Conservation (phyloP, 257 asterid genomes). For the Solanum dulcamara region DNA sequence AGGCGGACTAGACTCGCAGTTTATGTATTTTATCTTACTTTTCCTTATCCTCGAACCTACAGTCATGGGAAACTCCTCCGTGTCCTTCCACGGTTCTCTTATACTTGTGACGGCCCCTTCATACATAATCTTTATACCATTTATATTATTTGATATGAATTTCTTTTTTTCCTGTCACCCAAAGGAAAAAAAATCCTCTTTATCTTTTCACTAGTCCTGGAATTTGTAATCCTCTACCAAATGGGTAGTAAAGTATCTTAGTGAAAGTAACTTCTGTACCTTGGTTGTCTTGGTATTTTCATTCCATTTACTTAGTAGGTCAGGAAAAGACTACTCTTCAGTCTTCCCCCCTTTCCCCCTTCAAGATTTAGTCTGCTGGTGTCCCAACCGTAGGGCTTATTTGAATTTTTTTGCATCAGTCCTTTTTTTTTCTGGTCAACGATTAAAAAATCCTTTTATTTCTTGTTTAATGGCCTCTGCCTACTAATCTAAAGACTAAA, state of each 20-base stretch:
- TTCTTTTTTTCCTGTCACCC: neutral
- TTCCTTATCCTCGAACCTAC: neutral
- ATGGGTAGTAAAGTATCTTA: neutral
- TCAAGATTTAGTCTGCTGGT: neutral
- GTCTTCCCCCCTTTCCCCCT: neutral
- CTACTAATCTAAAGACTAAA: neutral
- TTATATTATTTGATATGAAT: neutral
- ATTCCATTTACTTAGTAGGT: neutral
- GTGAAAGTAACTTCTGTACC: too few species aligned
- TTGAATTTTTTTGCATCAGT: too few species aligned
- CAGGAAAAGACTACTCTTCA: neutral
- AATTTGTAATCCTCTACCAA: neutral
- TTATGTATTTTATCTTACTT: neutral
- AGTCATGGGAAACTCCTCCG: neutral
- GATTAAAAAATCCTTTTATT: neutral
- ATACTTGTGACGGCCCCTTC: neutral
- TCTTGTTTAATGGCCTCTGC: neutral
- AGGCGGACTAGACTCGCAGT: neutral
- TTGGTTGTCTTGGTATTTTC: too few species aligned
- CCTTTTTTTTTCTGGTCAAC: neutral
- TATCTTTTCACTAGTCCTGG: neutral
- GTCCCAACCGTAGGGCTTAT: neutral
- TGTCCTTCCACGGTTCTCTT: neutral
- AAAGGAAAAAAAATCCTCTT: neutral
- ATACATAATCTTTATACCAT: neutral